Conservation (phyloP, 192 early-diverging fungal genomes). For the Coemansia sp. region DNA sequence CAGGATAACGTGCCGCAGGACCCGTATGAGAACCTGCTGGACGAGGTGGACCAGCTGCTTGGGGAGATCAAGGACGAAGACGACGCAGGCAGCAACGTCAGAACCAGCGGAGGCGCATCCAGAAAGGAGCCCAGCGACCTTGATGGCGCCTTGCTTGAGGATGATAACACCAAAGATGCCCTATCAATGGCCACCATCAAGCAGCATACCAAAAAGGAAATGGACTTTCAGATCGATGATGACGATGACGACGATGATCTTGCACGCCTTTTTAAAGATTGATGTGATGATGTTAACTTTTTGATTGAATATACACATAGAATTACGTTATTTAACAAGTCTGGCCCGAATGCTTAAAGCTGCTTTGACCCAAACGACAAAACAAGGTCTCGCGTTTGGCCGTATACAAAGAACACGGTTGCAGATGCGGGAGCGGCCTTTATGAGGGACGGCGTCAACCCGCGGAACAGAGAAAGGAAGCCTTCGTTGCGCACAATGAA, state of each 20-base stretch:
- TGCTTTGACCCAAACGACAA: conserved; percentile 19
- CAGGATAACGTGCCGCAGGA: conserved; percentile 26
- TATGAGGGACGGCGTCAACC: conserved; percentile 78
- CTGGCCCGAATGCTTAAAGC: neutral
- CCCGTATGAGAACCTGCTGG: conserved; percentile 53
- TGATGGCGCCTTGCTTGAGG: neutral
- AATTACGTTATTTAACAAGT: neutral
- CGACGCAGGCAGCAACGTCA: conserved; percentile 10
- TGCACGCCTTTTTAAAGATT: conserved; percentile 25
- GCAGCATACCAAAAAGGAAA: conserved; percentile 12
- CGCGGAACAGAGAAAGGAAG: conserved; percentile 83
- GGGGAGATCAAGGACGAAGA: conserved; percentile 50
- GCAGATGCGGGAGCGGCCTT: conserved; percentile 88
- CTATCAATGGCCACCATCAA: neutral
- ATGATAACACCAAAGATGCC: neutral
- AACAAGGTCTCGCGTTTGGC: conserved; percentile 63
- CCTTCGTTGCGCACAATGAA: conserved; percentile 80
- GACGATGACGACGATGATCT: conserved; percentile 42
- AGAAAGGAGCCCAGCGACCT: neutral
- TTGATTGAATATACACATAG: conserved; percentile 3
- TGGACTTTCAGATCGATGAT: conserved; percentile 38
- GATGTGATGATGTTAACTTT: neutral
- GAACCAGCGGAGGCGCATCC: neutral
- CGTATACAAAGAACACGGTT: conserved; percentile 85
- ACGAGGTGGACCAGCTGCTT: conserved; percentile 57